Conservation (phyloP, 345 rosid genomes). For the Pugionium cornutum region DNA sequence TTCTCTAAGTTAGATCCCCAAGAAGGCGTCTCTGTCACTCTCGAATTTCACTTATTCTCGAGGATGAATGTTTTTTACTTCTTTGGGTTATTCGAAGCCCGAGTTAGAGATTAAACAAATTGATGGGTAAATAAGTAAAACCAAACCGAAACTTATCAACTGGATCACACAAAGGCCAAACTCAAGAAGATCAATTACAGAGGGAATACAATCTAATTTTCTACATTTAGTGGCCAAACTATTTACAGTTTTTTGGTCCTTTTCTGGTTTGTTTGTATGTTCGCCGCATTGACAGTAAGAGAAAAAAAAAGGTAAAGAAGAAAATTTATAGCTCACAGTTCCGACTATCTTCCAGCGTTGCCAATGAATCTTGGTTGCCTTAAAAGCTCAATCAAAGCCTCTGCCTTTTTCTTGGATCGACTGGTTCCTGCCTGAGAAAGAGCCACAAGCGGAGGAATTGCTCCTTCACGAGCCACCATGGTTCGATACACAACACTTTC, state of each 20-base stretch:
- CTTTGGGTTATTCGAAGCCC: not conserved
- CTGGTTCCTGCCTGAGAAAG: slow-evolving; percentile 78
- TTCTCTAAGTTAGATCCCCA: slow-evolving; percentile 2
- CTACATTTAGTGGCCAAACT: slow-evolving; percentile 23
- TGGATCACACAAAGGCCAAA: not conserved
- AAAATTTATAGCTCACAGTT: slow-evolving; percentile 39
- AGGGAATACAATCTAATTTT: slow-evolving; percentile 16
- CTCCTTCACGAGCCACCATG: slow-evolving; percentile 91
- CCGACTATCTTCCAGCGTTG: slow-evolving; percentile 53
- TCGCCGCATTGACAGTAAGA: not conserved
- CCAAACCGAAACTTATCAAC: slow-evolving; percentile 23
- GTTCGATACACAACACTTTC: slow-evolving; percentile 61
- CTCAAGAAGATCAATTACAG: slow-evolving; percentile 13
- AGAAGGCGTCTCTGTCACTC: no score
- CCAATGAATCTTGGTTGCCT: slow-evolving; percentile 90
- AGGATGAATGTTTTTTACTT: no score
- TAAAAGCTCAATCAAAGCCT: slow-evolving; percentile 67
- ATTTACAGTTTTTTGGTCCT: slow-evolving; percentile 28
- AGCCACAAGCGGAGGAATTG: slow-evolving; percentile 88
- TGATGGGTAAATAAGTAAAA: not conserved
- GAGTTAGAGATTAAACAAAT: not conserved
- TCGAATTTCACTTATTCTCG: no score
- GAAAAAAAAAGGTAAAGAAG: not conserved
- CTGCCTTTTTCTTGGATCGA: slow-evolving; percentile 92
- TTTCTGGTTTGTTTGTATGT: slow-evolving; percentile 15